These are phyloP conservation scores for Macrolepiota albuminosa DNA, from an alignment of 768 basidiomycete genomes.

Conservation along the genomic window DNA sequence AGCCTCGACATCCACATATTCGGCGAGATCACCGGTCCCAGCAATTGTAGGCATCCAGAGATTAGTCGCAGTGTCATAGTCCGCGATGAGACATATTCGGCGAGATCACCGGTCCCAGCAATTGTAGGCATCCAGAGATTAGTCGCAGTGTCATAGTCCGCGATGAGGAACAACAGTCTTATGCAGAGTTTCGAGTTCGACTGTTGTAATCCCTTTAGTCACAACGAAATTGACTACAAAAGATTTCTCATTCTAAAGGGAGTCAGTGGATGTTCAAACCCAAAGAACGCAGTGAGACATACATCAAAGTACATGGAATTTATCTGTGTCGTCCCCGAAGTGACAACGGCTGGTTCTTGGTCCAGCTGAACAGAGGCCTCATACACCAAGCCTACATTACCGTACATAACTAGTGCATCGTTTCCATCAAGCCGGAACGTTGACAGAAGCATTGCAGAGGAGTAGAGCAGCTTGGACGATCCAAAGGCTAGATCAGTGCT, in stretches of 20 bases:
- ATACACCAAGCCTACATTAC: slow-evolving; percentile 11
- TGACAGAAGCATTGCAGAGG: slow-evolving; percentile 14
- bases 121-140: slow-evolving; percentile 16
- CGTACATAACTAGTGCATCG: slow-evolving; percentile 14
- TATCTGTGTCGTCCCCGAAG: slow-evolving; percentile 8
- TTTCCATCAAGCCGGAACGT: slow-evolving; percentile 10
- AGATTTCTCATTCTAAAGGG: slow-evolving; percentile 4
- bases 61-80: slow-evolving; percentile 12
- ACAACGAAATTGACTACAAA: slow-evolving; percentile 8
- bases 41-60: slow-evolving; percentile 16
- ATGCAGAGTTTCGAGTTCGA: background rate
- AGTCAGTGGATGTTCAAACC: background rate
- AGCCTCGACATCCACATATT: slow-evolving; percentile 10
- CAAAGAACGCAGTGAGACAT: background rate
- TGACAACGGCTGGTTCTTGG: background rate
- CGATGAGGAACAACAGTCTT: slow-evolving; percentile 9
- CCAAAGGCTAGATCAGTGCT: slow-evolving; percentile 13
- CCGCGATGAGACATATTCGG: slow-evolving; percentile 13
- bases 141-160: slow-evolving; percentile 13
- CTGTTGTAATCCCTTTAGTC: slow-evolving; percentile 7
- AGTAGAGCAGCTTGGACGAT: slow-evolving; percentile 11
- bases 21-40: slow-evolving; percentile 7
- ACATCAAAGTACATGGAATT: slow-evolving; percentile 7
- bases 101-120: slow-evolving; percentile 9
- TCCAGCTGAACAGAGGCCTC: slow-evolving; percentile 8